phyloP scores from a whole-genome alignment of 2,329 filamentous ascomycete genomes.

The Aspergillus versicolor region DNA sequence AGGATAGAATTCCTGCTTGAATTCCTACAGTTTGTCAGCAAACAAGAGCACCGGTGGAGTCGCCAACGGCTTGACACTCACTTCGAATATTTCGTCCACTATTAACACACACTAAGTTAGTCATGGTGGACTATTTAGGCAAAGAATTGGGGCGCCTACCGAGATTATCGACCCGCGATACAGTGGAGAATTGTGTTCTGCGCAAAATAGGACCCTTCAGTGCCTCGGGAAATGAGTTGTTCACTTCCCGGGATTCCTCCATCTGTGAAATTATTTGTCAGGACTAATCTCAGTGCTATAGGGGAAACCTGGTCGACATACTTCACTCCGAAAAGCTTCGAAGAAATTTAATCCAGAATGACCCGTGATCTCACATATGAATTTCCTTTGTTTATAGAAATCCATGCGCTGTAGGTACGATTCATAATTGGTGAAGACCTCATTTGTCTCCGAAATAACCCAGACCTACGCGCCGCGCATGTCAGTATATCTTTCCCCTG shows the following conservation, averaged over 20 bases:
- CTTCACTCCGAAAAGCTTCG: constrained; percentile 87
- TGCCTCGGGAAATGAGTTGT: constrained; percentile 86
- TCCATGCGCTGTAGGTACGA: constrained; percentile 83
- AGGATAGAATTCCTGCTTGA: constrained; percentile 87
- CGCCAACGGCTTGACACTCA: constrained; percentile 25
- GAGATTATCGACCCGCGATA: constrained; percentile 82
- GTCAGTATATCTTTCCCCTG: constrained; percentile 13
- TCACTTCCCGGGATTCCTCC: constrained; percentile 81
- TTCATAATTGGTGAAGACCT: constrained; percentile 87
- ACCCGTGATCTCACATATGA: constrained; percentile 94
- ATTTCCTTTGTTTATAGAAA: constrained; percentile 89
- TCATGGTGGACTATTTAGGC: constrained; percentile 7
- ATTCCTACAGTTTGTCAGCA: constrained; percentile 51
- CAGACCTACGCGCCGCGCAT: constrained; percentile 65
- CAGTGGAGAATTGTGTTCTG: constrained; percentile 85
- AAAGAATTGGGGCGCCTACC: constrained; percentile 45
- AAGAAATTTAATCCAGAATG: constrained; percentile 91
- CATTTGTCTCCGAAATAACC: constrained; percentile 85
- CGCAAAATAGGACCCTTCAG: constrained; percentile 88
- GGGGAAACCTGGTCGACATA: constrained; percentile 47
- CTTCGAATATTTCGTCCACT: constrained; percentile 54
- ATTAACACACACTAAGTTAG: constrained; percentile 21
- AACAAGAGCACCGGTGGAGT: background rate
- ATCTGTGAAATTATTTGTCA: constrained; percentile 48
- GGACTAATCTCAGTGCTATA: background rate